Evolutionary conservation across 2,329 filamentous ascomycete species (phyloP), one percentile per base, ranked within the genome.

Genomic region (Penicillium sp.): DNA sequence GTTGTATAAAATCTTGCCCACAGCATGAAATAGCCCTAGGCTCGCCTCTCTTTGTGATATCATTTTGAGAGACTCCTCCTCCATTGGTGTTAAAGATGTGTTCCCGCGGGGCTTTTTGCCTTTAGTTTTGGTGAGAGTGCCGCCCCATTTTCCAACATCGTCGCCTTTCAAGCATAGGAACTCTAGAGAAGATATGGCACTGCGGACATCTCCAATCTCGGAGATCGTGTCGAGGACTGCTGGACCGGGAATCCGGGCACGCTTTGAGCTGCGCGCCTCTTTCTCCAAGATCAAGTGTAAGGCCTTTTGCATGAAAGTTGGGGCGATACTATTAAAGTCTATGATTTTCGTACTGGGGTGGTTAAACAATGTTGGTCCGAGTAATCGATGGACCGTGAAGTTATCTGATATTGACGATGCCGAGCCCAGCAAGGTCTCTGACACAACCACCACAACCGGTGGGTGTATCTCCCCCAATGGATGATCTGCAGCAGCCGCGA

Each of bases 1-100:
- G 78, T 99, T 99, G 78, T 98, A 96, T 1, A 98, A 88, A 2
- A 99, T 90, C 71, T 95, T 97, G 3, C 93, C 95, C 13, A 98
- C 90, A 0, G 95, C 92, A 72, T 99, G 95, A 69, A 99, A 99
- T 50, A 99, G 91, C 1, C 93, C 95, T 3, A 99, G 80, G 61
- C 89, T 96, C 16, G 90, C 88, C 76, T 98, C 95, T 55, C 95
- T 85, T 68, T 93, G 91, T 1, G 90, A 91, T 22, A 98, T 85
- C 57, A 95, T 79, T 68, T 91, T 86, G 10, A 98, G 75, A 5
- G 87, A 93, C 61, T 96, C 89, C 57, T 85, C 80, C 72, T 98
- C 95, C 68, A 89, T 87, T 59, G 84, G 83, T 0, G 92, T 96
- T 56, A 96, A 74, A 11, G 62, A 58, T 31, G 61, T 62, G 6